phyloP scores from a whole-genome alignment of 306 rosid genomes.

The Cucumis cinereus region DNA sequence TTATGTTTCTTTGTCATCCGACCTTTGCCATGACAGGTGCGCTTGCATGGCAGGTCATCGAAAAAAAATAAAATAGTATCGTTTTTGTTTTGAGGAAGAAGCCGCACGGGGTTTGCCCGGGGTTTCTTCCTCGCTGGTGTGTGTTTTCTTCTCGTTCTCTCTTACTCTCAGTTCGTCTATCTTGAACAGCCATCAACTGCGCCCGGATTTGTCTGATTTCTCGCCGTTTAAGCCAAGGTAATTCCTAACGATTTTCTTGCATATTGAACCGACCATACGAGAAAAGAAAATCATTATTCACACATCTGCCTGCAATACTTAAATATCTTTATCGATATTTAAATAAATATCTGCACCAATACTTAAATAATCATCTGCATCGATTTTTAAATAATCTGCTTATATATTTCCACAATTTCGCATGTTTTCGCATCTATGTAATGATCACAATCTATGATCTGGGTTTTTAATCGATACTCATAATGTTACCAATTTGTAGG shows the following conservation, averaged over 20 bases:
- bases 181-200: not conserved
- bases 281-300: not conserved
- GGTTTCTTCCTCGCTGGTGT: constrained; percentile 39
- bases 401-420: not conserved
- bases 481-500: too few relatives aligned
- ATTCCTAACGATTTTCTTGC: not conserved
- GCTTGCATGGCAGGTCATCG: constrained; percentile 96
- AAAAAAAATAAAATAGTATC: constrained; percentile 21
- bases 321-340: too few relatives aligned
- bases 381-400: not conserved
- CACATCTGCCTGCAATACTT: not conserved
- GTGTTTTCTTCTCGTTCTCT: constrained; percentile 12
- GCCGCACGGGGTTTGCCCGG: constrained; percentile 87
- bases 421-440: too few relatives aligned
- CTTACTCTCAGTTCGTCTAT: not conserved
- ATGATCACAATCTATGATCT: too few relatives aligned
- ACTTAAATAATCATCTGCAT: too few relatives aligned
- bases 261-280: not conserved
- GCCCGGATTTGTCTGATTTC: not conserved
- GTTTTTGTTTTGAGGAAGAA: constrained; percentile 34
- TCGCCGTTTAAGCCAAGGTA: not conserved
- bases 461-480: too few relatives aligned
- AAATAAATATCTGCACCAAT: too few relatives aligned
- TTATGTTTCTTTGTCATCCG: constrained; percentile 54
- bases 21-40: constrained; percentile 99